Percentiles rank a stretch among this genome's conserved stretches.
These are phyloP conservation scores for Thinopyrum obtusiflorum DNA, from an alignment of 202 grass and related monocot genomes.

Conservation along the genomic window DNA sequence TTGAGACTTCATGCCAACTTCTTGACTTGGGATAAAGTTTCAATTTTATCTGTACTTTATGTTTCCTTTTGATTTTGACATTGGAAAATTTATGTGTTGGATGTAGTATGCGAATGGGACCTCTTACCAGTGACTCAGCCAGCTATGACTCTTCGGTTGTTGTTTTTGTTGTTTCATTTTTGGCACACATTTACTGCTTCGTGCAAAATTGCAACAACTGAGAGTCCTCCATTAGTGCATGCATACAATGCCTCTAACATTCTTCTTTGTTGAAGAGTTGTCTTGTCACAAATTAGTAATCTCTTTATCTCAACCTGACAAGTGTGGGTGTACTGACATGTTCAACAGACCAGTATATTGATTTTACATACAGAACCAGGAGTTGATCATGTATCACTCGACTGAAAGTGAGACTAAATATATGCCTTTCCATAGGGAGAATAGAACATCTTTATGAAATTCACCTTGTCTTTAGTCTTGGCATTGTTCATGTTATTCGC, in stretches of 20 bases:
- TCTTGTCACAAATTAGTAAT: slow-evolving; percentile 40
- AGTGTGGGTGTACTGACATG: slow-evolving; percentile 6
- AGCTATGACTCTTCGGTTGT: slow-evolving; percentile 51
- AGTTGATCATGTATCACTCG: neutral
- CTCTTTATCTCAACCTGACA: slow-evolving; percentile 16
- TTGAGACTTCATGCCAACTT: slow-evolving; percentile 53
- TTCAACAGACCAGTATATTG: neutral
- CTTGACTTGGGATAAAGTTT: slow-evolving; percentile 86
- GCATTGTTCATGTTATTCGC: too few species aligned
- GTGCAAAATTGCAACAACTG: slow-evolving; percentile 30
- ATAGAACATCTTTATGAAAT: slow-evolving; percentile 21
- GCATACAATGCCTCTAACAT: slow-evolving; percentile 38
- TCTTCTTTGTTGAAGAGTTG: slow-evolving; percentile 38
- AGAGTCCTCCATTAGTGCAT: slow-evolving; percentile 39
- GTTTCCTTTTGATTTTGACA: slow-evolving; percentile 35
- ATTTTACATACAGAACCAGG: slow-evolving; percentile 18
- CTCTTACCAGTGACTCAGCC: slow-evolving; percentile 57
- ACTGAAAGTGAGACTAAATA: slow-evolving; percentile 12
- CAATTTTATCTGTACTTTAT: slow-evolving; percentile 62
- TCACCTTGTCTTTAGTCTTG: slow-evolving; percentile 29
- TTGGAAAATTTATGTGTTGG: slow-evolving; percentile 35
- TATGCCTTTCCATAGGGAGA: neutral
- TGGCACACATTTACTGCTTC: slow-evolving; percentile 25
- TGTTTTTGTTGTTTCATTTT: slow-evolving; percentile 70
- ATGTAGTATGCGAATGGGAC: slow-evolving; percentile 68